A percentile compares a stretch with the other conserved stretches of the same genome.
Conservation (phyloP, 2,329 filamentous ascomycete genomes). For the Talaromyces marneffei region DNA sequence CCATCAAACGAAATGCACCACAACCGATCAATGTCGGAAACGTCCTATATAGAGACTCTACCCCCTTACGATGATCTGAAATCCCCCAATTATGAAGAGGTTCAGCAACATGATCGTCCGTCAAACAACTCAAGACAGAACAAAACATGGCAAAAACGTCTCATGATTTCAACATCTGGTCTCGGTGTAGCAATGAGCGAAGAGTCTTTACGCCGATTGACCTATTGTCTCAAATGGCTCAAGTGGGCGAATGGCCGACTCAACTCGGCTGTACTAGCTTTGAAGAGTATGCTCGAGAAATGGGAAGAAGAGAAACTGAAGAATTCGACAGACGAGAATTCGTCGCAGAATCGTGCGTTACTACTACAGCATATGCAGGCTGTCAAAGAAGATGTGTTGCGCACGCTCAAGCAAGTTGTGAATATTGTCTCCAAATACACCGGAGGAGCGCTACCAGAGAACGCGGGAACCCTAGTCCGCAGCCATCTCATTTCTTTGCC, state of each 20-base stretch:
- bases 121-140: conserved; percentile 24
- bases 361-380: conserved; percentile 39
- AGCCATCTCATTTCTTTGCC: conserved; percentile 79
- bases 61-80: conserved; percentile 78
- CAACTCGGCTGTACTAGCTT: conserved; percentile 63
- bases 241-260: conserved; percentile 78
- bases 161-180: conserved; percentile 86
- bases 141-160: conserved; percentile 67
- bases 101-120: conserved; percentile 19
- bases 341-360: conserved; percentile 42
- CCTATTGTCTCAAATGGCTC: conserved; percentile 76
- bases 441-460: conserved; percentile 84
- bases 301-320: conserved; percentile 57
- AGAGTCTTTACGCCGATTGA: conserved; percentile 74
- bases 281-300: conserved; percentile 72
- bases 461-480: conserved; percentile 76
- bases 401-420: conserved; percentile 66
- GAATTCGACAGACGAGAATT: conserved; percentile 20
- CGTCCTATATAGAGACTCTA: conserved; percentile 66
- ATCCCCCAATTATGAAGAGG: conserved; percentile 69
- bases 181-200: conserved; percentile 88
- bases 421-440: conserved; percentile 83
- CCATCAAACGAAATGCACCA: conserved; percentile 20
- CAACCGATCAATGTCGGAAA: conserved; percentile 54
- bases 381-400: conserved; percentile 16